Conservation (phyloP, 495 filamentous ascomycete genomes). For the Aspergillus wentii region DNA sequence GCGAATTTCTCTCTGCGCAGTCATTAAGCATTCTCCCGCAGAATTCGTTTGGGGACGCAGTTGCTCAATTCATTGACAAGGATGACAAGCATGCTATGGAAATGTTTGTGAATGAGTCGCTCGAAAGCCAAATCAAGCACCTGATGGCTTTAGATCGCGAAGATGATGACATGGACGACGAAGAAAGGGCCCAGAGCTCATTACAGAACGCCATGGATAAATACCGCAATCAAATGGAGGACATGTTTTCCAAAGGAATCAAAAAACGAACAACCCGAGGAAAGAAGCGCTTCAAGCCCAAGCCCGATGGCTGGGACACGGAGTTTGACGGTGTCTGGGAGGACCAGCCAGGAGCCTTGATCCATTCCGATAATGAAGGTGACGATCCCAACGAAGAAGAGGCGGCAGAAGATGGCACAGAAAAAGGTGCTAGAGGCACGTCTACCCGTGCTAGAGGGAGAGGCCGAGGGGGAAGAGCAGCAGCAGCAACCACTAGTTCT, state of each 20-base stretch:
- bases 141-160: constrained; percentile 61
- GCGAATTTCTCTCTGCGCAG: constrained; percentile 78
- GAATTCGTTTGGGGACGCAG: constrained; percentile 87
- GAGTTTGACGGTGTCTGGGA: constrained; percentile 84
- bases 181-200: constrained; percentile 50
- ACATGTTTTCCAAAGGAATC: constrained; percentile 63
- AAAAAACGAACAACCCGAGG: constrained; percentile 54
- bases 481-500: constrained; percentile 30
- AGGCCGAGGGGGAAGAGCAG: constrained; percentile 43
- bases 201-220: constrained; percentile 67
- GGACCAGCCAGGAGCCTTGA: constrained; percentile 68
- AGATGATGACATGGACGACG: constrained; percentile 60
- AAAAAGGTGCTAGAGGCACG: constrained; percentile 20
- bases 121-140: constrained; percentile 71
- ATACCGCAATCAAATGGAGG: constrained; percentile 65
- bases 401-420: constrained; percentile 37
- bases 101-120: constrained; percentile 76
- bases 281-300: constrained; percentile 64
- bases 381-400: constrained; percentile 40
- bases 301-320: constrained; percentile 78
- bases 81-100: constrained; percentile 93
- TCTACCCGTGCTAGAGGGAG: constrained; percentile 45
- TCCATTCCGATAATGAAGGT: constrained; percentile 51
- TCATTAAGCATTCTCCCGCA: constrained; percentile 86
- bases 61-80: constrained; percentile 90